These are phyloP conservation scores for Calendula officinalis DNA, from an alignment of 129 eudicot species.

Conservation along the genomic window DNA sequence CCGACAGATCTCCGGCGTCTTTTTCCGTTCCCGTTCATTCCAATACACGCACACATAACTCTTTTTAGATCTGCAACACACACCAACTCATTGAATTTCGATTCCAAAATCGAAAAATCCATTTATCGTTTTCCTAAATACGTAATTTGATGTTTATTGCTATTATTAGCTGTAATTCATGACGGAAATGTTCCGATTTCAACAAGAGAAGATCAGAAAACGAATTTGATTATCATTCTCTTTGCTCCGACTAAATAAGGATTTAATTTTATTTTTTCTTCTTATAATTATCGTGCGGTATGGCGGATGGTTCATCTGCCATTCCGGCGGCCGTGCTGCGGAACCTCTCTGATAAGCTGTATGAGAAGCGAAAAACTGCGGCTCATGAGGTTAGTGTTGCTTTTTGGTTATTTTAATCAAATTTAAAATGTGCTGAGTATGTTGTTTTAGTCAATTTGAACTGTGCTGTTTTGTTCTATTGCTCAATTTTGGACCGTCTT, in stretches of 20 bases:
- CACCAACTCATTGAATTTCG: slow-evolving; percentile 24
- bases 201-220: slow-evolving; percentile 54
- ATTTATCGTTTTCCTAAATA: not conserved
- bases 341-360: slow-evolving; percentile 80
- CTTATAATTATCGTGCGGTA: slow-evolving; percentile 16
- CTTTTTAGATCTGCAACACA: slow-evolving; percentile 21
- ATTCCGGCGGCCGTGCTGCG: slow-evolving; percentile 83
- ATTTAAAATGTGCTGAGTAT: slow-evolving; percentile 12
- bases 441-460: too few species aligned
- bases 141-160: not conserved
- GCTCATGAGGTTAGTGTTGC: slow-evolving; percentile 70
- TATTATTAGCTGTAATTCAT: slow-evolving; percentile 8
- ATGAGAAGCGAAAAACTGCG: slow-evolving; percentile 92
- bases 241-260: too few species aligned
- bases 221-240: slow-evolving; percentile 16
- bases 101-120: too few species aligned
- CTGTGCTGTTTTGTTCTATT: slow-evolving; percentile 11
- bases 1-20: slow-evolving; percentile 35
- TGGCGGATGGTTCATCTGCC: slow-evolving; percentile 79
- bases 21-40: slow-evolving; percentile 8
- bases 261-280: not conserved
- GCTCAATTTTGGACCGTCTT: not conserved
- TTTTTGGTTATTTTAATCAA: slow-evolving; percentile 9
- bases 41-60: slow-evolving; percentile 10
- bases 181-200: slow-evolving; percentile 42